Percentiles rank a stretch among this genome's conserved stretches.
These are phyloP conservation scores for Lizonia empirigonia DNA, from an alignment of 2,329 filamentous ascomycete genomes.

Conservation along the genomic window DNA sequence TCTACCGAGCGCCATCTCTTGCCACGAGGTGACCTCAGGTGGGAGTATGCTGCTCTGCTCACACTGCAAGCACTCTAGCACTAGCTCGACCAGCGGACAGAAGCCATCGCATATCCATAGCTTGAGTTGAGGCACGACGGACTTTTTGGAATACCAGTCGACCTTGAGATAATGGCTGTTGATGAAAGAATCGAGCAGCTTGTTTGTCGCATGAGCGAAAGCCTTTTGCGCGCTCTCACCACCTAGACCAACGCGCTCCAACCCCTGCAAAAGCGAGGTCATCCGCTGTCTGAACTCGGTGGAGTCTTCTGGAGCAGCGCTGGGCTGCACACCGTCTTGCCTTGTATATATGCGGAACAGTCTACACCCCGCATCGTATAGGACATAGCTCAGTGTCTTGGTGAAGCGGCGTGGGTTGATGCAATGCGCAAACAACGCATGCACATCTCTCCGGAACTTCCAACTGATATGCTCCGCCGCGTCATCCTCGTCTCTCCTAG, in stretches of 20 bases:
- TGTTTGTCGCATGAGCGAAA: conserved; percentile 73
- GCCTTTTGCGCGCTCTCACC: conserved; percentile 72
- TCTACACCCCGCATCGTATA: conserved; percentile 59
- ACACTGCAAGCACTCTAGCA: conserved; percentile 54
- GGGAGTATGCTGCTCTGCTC: conserved; percentile 34
- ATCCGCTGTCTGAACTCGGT: conserved; percentile 57
- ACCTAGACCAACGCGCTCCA: conserved; percentile 69
- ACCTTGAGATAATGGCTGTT: conserved; percentile 64
- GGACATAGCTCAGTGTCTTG: conserved; percentile 60
- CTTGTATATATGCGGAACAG: conserved; percentile 50
- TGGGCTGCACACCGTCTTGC: conserved; percentile 31
- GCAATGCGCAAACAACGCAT: conserved; percentile 69
- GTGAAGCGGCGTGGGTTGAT: conserved; percentile 59
- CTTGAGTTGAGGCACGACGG: conserved; percentile 64
- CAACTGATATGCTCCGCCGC: conserved; percentile 27
- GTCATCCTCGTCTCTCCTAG: conserved; percentile 35
- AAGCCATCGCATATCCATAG: conserved; percentile 73
- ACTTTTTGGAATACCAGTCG: conserved; percentile 62
- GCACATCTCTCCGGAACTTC: conserved; percentile 66
- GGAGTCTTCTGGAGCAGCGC: conserved; percentile 24
- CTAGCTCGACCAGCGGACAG: conserved; percentile 66
- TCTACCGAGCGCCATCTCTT: conserved; percentile 70
- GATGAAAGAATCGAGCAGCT: conserved; percentile 68
- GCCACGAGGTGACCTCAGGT: conserved; percentile 68
- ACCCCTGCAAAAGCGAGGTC: conserved; percentile 61